A percentile compares a stretch with the other conserved stretches of the same genome.
Evolutionary conservation across 2,329 filamentous ascomycete species (phyloP).

Genomic region (Nectriaceae sp.): DNA sequence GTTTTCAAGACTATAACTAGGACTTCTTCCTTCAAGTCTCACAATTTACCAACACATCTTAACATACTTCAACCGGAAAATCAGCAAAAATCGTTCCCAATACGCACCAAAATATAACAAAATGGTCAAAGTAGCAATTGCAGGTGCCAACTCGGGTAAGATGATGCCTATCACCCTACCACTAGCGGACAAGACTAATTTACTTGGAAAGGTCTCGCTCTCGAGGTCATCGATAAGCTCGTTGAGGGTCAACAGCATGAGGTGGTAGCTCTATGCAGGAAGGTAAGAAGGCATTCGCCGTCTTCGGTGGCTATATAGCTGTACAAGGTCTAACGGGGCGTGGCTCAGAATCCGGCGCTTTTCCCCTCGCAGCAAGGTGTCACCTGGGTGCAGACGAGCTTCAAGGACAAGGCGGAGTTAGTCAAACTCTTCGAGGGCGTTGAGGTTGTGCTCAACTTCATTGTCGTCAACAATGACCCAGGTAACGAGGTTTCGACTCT

Average conservation of each 20-base stretch:
- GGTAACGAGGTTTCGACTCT: slow-evolving; percentile 36
- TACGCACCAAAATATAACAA: not conserved
- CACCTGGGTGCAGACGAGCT: slow-evolving; percentile 45
- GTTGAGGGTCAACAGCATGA: slow-evolving; percentile 49
- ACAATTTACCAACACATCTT: not conserved
- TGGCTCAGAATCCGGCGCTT: not conserved
- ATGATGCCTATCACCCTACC: not conserved
- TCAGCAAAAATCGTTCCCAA: not conserved
- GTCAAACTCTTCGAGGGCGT: slow-evolving; percentile 41
- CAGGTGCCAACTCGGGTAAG: slow-evolving; percentile 2
- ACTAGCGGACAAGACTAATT: not conserved
- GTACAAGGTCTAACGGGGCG: not conserved
- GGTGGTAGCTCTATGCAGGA: slow-evolving; percentile 50
- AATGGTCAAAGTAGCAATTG: slow-evolving; percentile 2
- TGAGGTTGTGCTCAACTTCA: slow-evolving; percentile 53
- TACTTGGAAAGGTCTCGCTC: not conserved
- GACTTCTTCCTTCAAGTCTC: not conserved
- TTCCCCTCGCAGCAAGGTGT: slow-evolving; percentile 26
- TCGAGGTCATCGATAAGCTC: slow-evolving; percentile 51
- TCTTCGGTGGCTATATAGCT: not conserved
- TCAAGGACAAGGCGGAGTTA: slow-evolving; percentile 35
- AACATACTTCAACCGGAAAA: not conserved
- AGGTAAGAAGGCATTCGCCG: slow-evolving; percentile 29
- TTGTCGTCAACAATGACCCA: slow-evolving; percentile 37
- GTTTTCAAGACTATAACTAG: not conserved